Evolutionary conservation across 2,329 filamentous ascomycete species (phyloP), one percentile per base, ranked within the genome.

Genomic region (Xylaria sp.): DNA sequence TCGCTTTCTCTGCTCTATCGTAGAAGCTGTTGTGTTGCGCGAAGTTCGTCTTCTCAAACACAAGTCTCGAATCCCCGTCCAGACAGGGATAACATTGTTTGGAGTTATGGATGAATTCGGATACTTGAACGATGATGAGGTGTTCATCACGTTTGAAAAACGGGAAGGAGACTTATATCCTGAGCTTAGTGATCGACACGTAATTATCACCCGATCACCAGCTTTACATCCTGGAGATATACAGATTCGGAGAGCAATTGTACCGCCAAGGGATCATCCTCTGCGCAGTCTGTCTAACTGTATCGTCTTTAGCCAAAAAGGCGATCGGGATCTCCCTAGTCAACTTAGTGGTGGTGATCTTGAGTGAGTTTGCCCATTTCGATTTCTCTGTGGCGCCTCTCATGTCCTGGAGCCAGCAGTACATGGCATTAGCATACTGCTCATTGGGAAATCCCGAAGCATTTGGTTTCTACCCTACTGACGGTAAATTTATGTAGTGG

Each of bases 31-130:
- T 8, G 83, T 94, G 0, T 80, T 96, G n/a, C 82, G 86, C 1
- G 90, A 92, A 71, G 81, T 97, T 4, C 87, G 92, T 3, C 83
- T 91, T 32, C 80, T 97, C 43, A 97, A 97, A 76, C 89, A 96
- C 79, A 91, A 90, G 62, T 89, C 91, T 0, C 87, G 92, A 0
- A 96, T 97, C 39, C 90, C 87, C 0, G 86, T 97, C 0, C n/a
- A n/a, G 78, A 85, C 0, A 18, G 93, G 92, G 0, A 85, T 90
- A n/a, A 94, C 92, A 0, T 83, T 97, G 0, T 94, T 93, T 72
- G 93, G 93, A 0, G 84, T 97, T 59, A 92, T 96, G 87, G 93
- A 97, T 69, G 93, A 97, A 78, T 93, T 91, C 0, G 88, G 87
- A 0, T 86, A 85, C 41, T 82, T 97, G 0, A 71, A 85, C 10